These are phyloP conservation scores for Catharanthus roseus DNA, from an alignment of 257 asterid genomes.

Conservation along the genomic window DNA sequence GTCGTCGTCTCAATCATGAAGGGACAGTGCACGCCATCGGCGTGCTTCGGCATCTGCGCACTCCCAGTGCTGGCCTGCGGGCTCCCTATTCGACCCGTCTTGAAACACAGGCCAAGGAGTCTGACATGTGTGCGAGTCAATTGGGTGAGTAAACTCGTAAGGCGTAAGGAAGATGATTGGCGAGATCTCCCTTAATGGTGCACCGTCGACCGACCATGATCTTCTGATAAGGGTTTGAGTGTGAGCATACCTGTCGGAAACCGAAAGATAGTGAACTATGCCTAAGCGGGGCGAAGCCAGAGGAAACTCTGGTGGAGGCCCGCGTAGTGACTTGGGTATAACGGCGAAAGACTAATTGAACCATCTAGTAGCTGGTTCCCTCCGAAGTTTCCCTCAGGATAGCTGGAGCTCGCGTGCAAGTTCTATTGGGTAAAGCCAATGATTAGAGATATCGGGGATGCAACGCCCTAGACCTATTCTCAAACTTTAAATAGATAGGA, in stretches of 20 bases:
- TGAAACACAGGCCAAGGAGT: constrained; percentile 15
- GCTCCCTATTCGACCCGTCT: constrained; percentile 1
- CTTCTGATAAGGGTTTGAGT: constrained; percentile 29
- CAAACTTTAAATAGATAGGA: no score
- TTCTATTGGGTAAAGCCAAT: no score
- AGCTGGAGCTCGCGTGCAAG: no score
- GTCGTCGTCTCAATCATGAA: no score
- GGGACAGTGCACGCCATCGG: no score
- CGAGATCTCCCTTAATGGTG: constrained; percentile 15
- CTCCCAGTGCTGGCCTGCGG: constrained; percentile 5
- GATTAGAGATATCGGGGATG: no score
- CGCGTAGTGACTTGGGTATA: constrained; percentile 28
- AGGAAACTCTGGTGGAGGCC: constrained; percentile 79
- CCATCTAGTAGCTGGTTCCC: no score
- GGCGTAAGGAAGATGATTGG: constrained; percentile 25
- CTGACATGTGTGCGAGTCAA: constrained; percentile 23
- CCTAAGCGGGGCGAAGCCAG: constrained; percentile 70
- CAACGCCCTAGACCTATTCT: no score
- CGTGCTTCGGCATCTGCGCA: no score
- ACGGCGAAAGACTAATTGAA: no score
- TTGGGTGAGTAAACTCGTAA: constrained; percentile 18
- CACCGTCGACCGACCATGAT: no score
- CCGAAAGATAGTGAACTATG: constrained; percentile 69
- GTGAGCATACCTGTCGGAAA: constrained; percentile 47
- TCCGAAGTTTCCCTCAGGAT: no score